A percentile compares a stretch with the other conserved stretches of the same genome.
Evolutionary conservation across 2,329 filamentous ascomycete genomes (phyloP).

Genomic region (Pestalotiopsis sp.): DNA sequence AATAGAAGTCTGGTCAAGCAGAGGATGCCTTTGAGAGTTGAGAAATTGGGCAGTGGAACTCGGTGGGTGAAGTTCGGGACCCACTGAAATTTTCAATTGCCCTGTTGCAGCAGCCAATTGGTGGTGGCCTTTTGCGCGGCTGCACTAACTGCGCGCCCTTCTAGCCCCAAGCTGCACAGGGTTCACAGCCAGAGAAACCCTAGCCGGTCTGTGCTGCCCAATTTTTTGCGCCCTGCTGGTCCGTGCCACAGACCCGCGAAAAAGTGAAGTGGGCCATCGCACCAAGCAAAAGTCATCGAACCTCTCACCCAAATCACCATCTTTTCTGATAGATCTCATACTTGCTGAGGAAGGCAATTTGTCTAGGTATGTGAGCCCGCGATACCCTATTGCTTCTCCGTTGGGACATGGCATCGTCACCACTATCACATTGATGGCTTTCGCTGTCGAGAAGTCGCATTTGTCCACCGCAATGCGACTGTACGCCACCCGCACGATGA

Average conservation of each 20-base stretch:
- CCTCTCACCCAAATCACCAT: conserved; percentile 26
- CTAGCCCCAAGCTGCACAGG: not conserved
- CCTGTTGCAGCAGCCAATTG: conserved; percentile 2
- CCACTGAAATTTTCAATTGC: not conserved
- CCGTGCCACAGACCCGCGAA: conserved; percentile 7
- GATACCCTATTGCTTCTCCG: not conserved
- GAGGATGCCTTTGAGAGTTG: conserved; percentile 5
- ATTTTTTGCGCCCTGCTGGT: conserved; percentile 1
- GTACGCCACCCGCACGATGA: not conserved
- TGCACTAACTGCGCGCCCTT: not conserved
- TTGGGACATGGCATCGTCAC: not conserved
- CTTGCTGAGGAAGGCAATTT: conserved; percentile 68
- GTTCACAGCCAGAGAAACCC: conserved; percentile 2
- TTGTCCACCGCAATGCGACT: not conserved
- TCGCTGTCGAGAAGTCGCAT: not conserved
- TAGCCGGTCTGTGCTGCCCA: conserved; percentile 8
- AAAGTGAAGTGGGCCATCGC: conserved; percentile 2
- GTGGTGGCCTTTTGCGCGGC: not conserved
- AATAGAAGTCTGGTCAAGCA: not conserved
- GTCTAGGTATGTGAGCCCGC: conserved; percentile 60
- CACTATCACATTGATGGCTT: not conserved
- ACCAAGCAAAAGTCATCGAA: conserved; percentile 8
- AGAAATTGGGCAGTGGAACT: not conserved
- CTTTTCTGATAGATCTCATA: conserved; percentile 35
- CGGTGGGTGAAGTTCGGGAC: conserved; percentile 5